Evolutionary conservation across 2,329 filamentous ascomycete genomes (phyloP), one percentile per base, ranked within the genome.

Genomic region (Gyromitra esculenta): DNA sequence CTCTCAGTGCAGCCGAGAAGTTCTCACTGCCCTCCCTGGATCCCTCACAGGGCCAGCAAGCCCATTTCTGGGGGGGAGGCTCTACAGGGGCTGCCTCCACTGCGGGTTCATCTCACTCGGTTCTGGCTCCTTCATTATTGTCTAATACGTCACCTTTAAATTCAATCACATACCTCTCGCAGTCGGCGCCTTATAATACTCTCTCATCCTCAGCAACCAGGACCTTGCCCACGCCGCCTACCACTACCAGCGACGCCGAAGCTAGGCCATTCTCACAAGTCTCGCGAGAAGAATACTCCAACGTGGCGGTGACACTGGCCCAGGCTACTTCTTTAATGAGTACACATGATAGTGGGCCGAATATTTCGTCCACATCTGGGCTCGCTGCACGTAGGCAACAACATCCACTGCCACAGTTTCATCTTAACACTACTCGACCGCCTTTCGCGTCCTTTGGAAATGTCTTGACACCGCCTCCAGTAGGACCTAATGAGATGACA

Each of bases 31-130:
- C 79, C 71, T 79, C 77, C 65, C 77, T 79, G 78, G 78, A 79
- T 78, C 76, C 73, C 57, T 78, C 78, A 52, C 73, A 80, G 69
- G 78, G 77, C 73, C 79, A 78, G 67, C 76, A 79, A 73, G 52
- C 78, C 78, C 76, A 79, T 57, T 79, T 66, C 60, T 79, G 79
- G 78, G 78, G 78, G 52, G 75, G 78, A 71, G 73, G 78, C 69
- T 72, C 71, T 54, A 48, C 75, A 52, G 77, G 76, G 52, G 62
- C 76, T 77, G 71, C 76, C 62, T 75, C 72, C 56, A 74, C 76
- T 75, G 65, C 73, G 50, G 66, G 70, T 54, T 70, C 75, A 39
- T 77, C 75, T 75, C 71, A 68, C 35, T 77, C 75, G 52, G 66
- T 75, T 45, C 54, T 77, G 39, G 72, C 75, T 8, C 73, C 75